Percentiles rank a stretch among this genome's conserved stretches.
phyloP scores from a whole-genome alignment of 768 basidiomycete species.

The Fomitopsis serialis region DNA sequence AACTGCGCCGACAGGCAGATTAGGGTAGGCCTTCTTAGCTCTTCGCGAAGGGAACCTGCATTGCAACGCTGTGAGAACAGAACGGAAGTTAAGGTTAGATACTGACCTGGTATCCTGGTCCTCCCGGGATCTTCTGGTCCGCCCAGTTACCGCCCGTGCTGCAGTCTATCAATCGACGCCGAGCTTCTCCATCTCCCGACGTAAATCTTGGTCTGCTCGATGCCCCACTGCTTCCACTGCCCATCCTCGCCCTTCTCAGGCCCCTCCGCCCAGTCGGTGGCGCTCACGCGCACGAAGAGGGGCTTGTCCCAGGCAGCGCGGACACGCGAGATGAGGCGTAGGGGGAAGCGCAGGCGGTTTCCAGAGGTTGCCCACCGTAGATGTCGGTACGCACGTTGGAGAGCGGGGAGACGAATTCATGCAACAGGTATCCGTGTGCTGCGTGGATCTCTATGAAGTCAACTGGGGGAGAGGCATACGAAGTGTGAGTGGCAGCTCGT shows the following conservation, averaged over 20 bases:
- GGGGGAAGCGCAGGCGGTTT: constrained; percentile 69
- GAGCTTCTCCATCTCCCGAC: constrained; percentile 47
- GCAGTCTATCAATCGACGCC: constrained; percentile 78
- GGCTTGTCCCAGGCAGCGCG: constrained; percentile 64
- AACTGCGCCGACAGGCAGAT: constrained; percentile 54
- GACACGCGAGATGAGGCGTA: constrained; percentile 47
- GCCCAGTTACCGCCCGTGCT: constrained; percentile 56
- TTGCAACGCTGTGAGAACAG: not conserved
- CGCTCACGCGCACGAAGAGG: constrained; percentile 60
- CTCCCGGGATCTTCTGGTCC: constrained; percentile 50
- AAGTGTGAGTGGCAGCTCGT: not conserved
- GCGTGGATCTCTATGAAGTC: constrained; percentile 71
- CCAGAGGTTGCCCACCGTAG: constrained; percentile 63
- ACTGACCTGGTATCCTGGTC: constrained; percentile 58
- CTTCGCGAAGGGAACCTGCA: constrained; percentile 65
- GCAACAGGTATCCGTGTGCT: constrained; percentile 69
- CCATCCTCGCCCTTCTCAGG: constrained; percentile 50
- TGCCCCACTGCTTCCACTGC: constrained; percentile 65
- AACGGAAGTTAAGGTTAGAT: not conserved
- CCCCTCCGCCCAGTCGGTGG: constrained; percentile 48
- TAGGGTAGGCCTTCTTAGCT: constrained; percentile 57
- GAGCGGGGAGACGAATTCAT: constrained; percentile 66
- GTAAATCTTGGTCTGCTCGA: constrained; percentile 67
- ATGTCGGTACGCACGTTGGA: constrained; percentile 67
- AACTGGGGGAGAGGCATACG: constrained; percentile 27